Evolutionary conservation across 2,329 filamentous ascomycete genomes (phyloP), one percentile per base, ranked within the genome.

Genomic region (Boeremia exigua): DNA sequence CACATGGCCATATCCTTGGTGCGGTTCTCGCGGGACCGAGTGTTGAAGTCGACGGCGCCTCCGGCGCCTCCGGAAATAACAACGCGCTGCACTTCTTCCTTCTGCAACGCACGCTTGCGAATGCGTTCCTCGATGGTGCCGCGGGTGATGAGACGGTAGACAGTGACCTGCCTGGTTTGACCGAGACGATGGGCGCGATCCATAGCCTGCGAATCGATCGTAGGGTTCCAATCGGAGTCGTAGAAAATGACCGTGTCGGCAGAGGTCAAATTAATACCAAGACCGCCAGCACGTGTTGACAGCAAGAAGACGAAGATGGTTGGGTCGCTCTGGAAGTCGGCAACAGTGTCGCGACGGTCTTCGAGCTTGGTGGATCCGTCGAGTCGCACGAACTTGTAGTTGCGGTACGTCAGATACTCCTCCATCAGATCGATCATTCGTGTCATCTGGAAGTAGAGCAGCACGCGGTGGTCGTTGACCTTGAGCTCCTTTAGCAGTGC

Each of bases 401-500:
- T 97, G 74, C 95, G 91, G 80, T 98, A 98, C 0, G 95, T 98
- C 56, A 99, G 82, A 68, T 98, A 99, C 78, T 99, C 95, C 76
- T 99, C 95, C 91, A 98, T 98, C 58, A 99, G 82, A 75, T 99
- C 94, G 72, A 99, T 98, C 95, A 99, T 99, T 72, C 91, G 90
- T 4, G 95, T 99, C 95, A 99, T 99, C 82, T 99, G 95, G 90
- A 99, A 99, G 83, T 99, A 99, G 17, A 99, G 82, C 49, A 99
- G 82, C 19, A 99, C 95, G 70, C 95, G 92, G 68, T 99, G 95
- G 32, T 90, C 90, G 60, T 90, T 91, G 59, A 92, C 89, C 83
- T 98, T 99, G 69, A 99, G 87, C 75, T 92, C 85, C 73, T 90
- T 90, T 12, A 99, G 84, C 15, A 99, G 82, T 63, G 91, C 83